A percentile compares a stretch with the other conserved stretches of the same genome.
These are phyloP conservation scores for Xylogone sp. DNA, from an alignment of 2,329 filamentous ascomycete species.

Conservation along the genomic window DNA sequence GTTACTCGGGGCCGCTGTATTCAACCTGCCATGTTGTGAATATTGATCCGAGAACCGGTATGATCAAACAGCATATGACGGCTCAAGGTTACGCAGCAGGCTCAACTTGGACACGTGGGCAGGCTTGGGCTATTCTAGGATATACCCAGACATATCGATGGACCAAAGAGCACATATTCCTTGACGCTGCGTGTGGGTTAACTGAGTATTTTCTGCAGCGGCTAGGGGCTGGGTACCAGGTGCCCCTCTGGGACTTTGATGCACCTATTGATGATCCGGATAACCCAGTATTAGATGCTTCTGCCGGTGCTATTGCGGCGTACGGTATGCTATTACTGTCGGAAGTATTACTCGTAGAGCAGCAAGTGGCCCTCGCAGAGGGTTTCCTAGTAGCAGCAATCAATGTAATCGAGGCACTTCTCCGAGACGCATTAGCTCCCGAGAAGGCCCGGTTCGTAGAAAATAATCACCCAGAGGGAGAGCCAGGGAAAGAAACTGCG, in stretches of 20 bases:
- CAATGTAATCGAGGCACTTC: too few relatives aligned
- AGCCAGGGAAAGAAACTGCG: too few relatives aligned
- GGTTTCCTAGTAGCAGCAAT: neutral
- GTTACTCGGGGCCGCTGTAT: constrained; percentile 19
- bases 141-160: constrained; percentile 42
- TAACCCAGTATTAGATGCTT: constrained; percentile 26
- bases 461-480: too few relatives aligned
- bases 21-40: constrained; percentile 44
- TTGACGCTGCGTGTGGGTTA: constrained; percentile 38
- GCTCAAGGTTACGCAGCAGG: constrained; percentile 41
- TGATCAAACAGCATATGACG: constrained; percentile 41
- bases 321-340: constrained; percentile 37
- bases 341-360: constrained; percentile 1
- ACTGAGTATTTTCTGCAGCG: constrained; percentile 42
- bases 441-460: too few relatives aligned
- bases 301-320: constrained; percentile 36
- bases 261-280: constrained; percentile 39
- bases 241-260: constrained; percentile 44
- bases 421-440: too few relatives aligned
- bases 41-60: constrained; percentile 35
- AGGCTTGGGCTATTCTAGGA: constrained; percentile 33
- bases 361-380: constrained; percentile 16
- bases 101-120: constrained; percentile 46
- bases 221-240: constrained; percentile 19
- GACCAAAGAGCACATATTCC: constrained; percentile 40